Conservation (phyloP, 2,329 filamentous ascomycete genomes). For the Pyrenophora graminea region DNA sequence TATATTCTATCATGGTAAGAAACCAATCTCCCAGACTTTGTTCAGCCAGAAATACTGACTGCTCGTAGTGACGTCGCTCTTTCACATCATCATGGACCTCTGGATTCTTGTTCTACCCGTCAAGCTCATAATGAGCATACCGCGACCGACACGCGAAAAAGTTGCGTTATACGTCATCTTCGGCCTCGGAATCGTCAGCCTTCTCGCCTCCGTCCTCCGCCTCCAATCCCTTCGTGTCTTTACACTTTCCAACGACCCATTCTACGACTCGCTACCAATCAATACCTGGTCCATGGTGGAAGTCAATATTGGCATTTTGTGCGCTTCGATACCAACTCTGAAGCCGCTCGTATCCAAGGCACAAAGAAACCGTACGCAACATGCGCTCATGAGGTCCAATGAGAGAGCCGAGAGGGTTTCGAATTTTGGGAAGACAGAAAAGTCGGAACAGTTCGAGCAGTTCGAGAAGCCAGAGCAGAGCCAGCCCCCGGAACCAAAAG, state of each 20-base stretch:
- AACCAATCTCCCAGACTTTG: background rate
- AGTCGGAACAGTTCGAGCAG: no score
- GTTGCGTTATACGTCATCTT: conserved; percentile 73
- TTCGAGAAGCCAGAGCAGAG: no score
- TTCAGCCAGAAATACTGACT: background rate
- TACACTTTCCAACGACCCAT: conserved; percentile 54
- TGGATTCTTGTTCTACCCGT: background rate
- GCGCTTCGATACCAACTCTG: conserved; percentile 83
- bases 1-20: conserved; percentile 40
- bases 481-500: background rate
- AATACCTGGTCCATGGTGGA: conserved; percentile 93
- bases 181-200: conserved; percentile 77
- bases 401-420: no score
- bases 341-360: conserved; percentile 66
- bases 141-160: conserved; percentile 53
- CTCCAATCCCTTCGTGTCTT: conserved; percentile 47
- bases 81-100: conserved; percentile 1
- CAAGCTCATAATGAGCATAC: conserved; percentile 4
- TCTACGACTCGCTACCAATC: conserved; percentile 76
- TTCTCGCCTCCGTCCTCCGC: conserved; percentile 21
- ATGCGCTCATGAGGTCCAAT: background rate
- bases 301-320: conserved; percentile 85
- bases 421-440: no score
- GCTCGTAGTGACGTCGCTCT: conserved; percentile 14
- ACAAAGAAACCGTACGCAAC: conserved; percentile 20